Evolutionary conservation across 441 rosid genomes (phyloP), one percentile per base, ranked within the genome.

Genomic region (Mallotus japonicus): DNA sequence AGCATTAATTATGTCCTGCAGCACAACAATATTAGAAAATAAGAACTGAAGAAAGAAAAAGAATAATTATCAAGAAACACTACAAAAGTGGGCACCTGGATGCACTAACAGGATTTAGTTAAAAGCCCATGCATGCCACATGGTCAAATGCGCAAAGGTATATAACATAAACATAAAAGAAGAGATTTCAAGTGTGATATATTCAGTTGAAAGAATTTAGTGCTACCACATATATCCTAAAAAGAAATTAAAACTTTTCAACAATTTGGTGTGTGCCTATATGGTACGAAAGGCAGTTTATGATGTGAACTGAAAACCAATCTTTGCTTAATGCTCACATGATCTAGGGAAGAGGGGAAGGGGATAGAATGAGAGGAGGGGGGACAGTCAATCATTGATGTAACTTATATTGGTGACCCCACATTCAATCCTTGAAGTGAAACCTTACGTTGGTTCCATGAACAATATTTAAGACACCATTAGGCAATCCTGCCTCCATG

Each of bases 401-500:
- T n/a, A 11, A 22, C 66, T 4, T 59, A 14, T 6, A 60, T 5
- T 16, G 59, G 74, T 47, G 66, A 49, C 16, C 54, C 32, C 24
- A 44, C 8, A 32, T 8, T 67, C 22, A 58, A 8, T 47, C 34
- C 19, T 70, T 14, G 54, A 73, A 49, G 32, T 55, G 28, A 76
- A 79, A 82, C 53, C 89, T n/a, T 85, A 93, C 98, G 76, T 83
- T 84, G 71, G 95, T 88, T 49, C 97, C 97, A 70, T 94, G 98
- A 62, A 92, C 90, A 72, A 94, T 81, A 80, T 92, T 92, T 67
- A 94, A 84, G 75, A 94, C 96, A 71, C 98, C 98, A 65, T 83
- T 58, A 65, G 97, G 97, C 83, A 93, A 84, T 71, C 98, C 97
- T 66, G 97, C 97, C 80, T 93, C 96, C 87, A 88, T 84, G 64